These are phyloP conservation scores for Nasturtium officinale DNA, from an alignment of 345 rosid species.

Conservation along the genomic window DNA sequence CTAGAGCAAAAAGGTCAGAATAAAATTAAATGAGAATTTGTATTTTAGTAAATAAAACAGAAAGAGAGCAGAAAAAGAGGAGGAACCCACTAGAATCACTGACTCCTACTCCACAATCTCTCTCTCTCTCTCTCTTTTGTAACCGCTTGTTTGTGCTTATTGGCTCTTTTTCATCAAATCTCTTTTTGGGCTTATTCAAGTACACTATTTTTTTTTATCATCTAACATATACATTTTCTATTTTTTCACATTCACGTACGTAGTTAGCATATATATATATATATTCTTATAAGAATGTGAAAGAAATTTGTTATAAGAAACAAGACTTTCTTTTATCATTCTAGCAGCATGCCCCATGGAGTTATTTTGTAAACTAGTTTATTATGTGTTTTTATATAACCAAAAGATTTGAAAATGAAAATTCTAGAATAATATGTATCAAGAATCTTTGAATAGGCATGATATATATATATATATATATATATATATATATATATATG, in stretches of 20 bases:
- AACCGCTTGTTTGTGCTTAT: constrained; percentile 81
- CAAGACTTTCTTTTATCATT: neutral
- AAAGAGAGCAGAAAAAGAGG: constrained; percentile 50
- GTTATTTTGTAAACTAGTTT: neutral
- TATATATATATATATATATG: too few relatives aligned
- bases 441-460: constrained; percentile 35
- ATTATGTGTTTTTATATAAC: constrained; percentile 16
- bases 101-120: constrained; percentile 75
- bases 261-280: constrained; percentile 3
- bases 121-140: constrained; percentile 46
- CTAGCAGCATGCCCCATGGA: constrained; percentile 34
- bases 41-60: constrained; percentile 34
- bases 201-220: constrained; percentile 30
- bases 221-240: neutral
- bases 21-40: constrained; percentile 36
- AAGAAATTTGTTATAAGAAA: constrained; percentile 14
- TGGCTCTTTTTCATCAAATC: constrained; percentile 55
- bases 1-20: neutral
- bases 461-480: neutral
- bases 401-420: neutral
- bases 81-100: constrained; percentile 78
- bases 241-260: constrained; percentile 8
- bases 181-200: constrained; percentile 47
- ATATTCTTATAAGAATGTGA: constrained; percentile 19
- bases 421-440: neutral